Base-by-base conservation (phyloP, 768 basidiomycete species). In the Hericium alpestre region DNA sequence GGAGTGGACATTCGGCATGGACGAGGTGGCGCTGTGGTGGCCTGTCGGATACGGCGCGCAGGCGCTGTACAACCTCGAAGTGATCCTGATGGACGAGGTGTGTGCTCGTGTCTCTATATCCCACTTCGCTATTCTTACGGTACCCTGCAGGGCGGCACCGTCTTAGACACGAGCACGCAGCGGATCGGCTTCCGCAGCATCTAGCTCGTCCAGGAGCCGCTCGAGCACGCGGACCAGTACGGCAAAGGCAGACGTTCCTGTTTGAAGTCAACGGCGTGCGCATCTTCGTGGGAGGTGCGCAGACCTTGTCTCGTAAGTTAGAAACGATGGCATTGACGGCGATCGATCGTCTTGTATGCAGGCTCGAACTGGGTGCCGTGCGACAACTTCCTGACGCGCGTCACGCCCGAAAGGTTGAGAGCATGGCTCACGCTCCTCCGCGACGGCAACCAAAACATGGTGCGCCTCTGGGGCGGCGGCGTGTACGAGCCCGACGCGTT, bases 281-380 rank as follows among this genome's bases (percentile, higher is more conserved):
- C 46, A 77, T 96, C 16, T 98, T 97, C 68, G 86, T 84, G 63
- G 95, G 92, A 56, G 94, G 88, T 79, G 25, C 40, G 41, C 18
- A 37, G 51, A 23, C 50, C 50, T 52, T 39, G 32, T 32, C 32
- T 7, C 32, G 8, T 25, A n/a, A n/a, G n/a, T n/a, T n/a, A 25
- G 32, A 32, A 2, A 32, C 32, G 32, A 10, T 32, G 32, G 8
- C 32, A 32, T 32, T 32, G 32, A 32, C 8, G 51, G 40, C 43
- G 2, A 18, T 25, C 32, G 8, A 27, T 47, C 20, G 12, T 23
- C 7, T 15, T 15, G 41, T 38, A 15, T 20, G 37, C 38, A 83
- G 85, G 92, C 51, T 88, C 87, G 1, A 93, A 93, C 69, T 93
- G 93, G 91, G 97, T 97, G 63, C 95, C 95, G 3, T 87, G 87